Base-by-base conservation (phyloP, 2,329 filamentous ascomycete species). In the Diaporthe destruens region DNA sequence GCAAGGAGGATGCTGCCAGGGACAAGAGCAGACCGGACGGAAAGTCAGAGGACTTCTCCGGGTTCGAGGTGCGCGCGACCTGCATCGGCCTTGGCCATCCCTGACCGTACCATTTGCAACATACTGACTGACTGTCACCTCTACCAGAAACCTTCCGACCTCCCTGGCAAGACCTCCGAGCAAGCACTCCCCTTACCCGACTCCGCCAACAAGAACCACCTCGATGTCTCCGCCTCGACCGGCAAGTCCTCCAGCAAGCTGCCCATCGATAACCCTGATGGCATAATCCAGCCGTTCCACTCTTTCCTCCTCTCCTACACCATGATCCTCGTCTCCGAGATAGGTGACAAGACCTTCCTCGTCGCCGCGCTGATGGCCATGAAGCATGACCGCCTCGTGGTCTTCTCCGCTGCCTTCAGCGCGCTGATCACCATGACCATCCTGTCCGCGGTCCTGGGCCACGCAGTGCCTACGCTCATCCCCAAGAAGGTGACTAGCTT, bases 301-400 rank as follows among this genome's bases (percentile, higher is more conserved):
- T 98, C 96, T 5, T 97, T 96, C 79, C 80, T 97, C 16, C 91
- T 98, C 42, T 97, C 96, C 20, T 91, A 98, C 74, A 96, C 95
- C 72, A 99, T 98, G 96, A 99, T 99, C 78, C 86, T 98, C 75
- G 93, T 98, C 78, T 98, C 96, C 59, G 96, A 99, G 82, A 91
- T 99, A 78, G 96, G 96, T 75, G 96, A 99, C 89, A 99, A 99
- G 85, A 99, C 96, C 0, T 99, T 99, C 86, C 88, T 99, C 55
- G 94, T 99, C 29, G 96, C 96, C 8, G 96, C 95, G 9, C 89
- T 99, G 23, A 99, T 99, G 96, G 96, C 96, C 16, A 99, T 99
- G 96, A 96, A 98, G 81, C 96, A 99, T 79, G 93, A 96, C 75
- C 92, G 96, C 68, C 86, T 98, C 75, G 89, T 98, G 16, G 96